Base-by-base conservation (phyloP, 1,284 basidiomycete genomes). In the Ganoderma boninense region DNA sequence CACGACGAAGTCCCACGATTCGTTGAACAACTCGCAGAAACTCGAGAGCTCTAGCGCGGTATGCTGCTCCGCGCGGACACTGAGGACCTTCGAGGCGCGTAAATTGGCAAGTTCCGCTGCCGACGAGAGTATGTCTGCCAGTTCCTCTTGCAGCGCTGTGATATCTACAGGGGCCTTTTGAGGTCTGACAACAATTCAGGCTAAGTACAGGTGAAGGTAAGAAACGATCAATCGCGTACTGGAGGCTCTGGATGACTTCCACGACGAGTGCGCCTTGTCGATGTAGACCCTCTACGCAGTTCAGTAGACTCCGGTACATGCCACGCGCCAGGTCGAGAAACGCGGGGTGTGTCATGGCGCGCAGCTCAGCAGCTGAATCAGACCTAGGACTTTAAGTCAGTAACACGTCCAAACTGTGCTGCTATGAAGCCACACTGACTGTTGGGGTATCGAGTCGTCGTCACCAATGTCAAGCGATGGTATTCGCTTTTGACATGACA, bases 1-100 rank as follows among this genome's bases (percentile, higher is more conserved):
- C 11, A 97, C 87, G 32, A 99, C 95, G 78, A 99, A 99, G 54
- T 87, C 82, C 96, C 97, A 98, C 14, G 93, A 92, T 74, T 90
- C 88, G 71, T 92, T 91, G 85, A 97, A 98, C 67, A 98, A 84
- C 35, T 86, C 87, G 52, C 96, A 85, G 83, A 99, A 99, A 44
- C 91, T 88, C 1, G 86, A 81, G 52, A 98, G 82, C 40, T 90
- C 84, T 26, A 99, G 86, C 8, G 87, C 80, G 0, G 93, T 86
- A 78, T 98, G 95, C 70, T 93, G 90, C 72, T 97, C 95, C 7
- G 90, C 84, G 44, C 97, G 91, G 5, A 91, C 85, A 59, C 89
- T 86, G 42, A 99, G 82, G 40, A 97, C 86, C 77, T 93, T 95
- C 8, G 95, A 93, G 1, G 89, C 89, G 32, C 94, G 88, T 10